Evolutionary conservation across 2,329 filamentous ascomycete genomes (phyloP), one percentile per base, ranked within the genome.

Genomic region (Fusarium brachygibbosum): DNA sequence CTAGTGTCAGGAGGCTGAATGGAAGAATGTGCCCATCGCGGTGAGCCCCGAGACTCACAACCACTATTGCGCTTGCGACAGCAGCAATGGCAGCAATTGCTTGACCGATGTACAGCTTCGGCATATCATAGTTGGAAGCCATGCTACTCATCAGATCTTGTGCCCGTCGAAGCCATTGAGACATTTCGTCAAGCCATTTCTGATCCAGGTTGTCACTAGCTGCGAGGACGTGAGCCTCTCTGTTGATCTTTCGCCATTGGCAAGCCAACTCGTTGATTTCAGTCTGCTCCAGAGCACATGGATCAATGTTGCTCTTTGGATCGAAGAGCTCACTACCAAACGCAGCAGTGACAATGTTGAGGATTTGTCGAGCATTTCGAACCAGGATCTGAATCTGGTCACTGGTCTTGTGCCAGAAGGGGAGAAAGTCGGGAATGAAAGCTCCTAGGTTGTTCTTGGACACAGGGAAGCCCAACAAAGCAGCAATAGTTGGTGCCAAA

Each of bases 391-490:
- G 86, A 19, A 90, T 78, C 65, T 87, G 87, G 73, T 94, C 87
- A 23, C 65, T 75, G 3, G 69, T 66, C 45, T 65, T 75, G 10
- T 73, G 55, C 94, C 94, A 98, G 68, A 98, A 88, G 0, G 86
- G 83, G 17, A 97, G 81, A 69, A 99, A 91, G 8, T 93, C 88
- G 0, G 88, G 84, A 49, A 98, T 93, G 64, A 98, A 90, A 2
- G 94, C 89, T 1, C 96, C 96, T 1, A 99, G 82, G 68, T 94
- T 98, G 76, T 99, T 99, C 78, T 90, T 89, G 1, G 96, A 93
- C 1, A 97, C 85, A 0, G 96, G 95, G 69, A 99, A 91, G 0
- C 94, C 94, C 44, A 99, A 85, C 31, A 99, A 82, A 1, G 91
- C 93, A 13, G 93, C 94, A 23, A 99, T 83, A 0, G 95, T 98